Evolutionary conservation across 441 rosid genomes (phyloP).

Genomic region (Eruca vesicaria): DNA sequence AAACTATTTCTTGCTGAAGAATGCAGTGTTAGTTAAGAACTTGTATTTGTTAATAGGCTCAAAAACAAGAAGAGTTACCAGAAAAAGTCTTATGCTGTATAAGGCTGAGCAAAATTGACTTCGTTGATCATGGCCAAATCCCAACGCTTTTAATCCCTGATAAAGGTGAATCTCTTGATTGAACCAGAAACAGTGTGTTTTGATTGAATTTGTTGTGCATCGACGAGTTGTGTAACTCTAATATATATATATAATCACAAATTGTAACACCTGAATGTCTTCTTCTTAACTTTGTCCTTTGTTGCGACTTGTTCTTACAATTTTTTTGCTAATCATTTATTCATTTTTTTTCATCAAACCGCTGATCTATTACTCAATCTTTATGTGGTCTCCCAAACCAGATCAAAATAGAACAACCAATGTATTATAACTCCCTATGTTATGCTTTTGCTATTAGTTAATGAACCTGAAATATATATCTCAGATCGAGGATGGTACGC

Average conservation of each 20-base stretch:
- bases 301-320: neutral
- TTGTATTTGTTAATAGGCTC: constrained; percentile 47
- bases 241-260: neutral
- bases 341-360: too few species aligned
- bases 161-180: constrained; percentile 27
- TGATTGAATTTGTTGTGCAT: constrained; percentile 12
- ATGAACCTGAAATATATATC: too few species aligned
- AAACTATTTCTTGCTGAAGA: neutral
- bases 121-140: constrained; percentile 60
- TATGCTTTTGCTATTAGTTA: too few species aligned
- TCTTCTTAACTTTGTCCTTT: neutral
- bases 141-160: constrained; percentile 51
- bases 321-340: neutral
- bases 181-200: neutral
- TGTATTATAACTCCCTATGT: neutral
- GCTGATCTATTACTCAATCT: too few species aligned
- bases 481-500: too few species aligned
- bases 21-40: neutral
- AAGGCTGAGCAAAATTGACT: constrained; percentile 68
- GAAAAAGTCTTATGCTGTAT: constrained; percentile 71
- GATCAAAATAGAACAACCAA: neutral
- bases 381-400: too few species aligned
- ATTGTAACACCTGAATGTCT: neutral
- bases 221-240: neutral
- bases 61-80: constrained; percentile 73